Base-by-base conservation (phyloP, 805 yeast genomes). In the Starmerella apis region DNA sequence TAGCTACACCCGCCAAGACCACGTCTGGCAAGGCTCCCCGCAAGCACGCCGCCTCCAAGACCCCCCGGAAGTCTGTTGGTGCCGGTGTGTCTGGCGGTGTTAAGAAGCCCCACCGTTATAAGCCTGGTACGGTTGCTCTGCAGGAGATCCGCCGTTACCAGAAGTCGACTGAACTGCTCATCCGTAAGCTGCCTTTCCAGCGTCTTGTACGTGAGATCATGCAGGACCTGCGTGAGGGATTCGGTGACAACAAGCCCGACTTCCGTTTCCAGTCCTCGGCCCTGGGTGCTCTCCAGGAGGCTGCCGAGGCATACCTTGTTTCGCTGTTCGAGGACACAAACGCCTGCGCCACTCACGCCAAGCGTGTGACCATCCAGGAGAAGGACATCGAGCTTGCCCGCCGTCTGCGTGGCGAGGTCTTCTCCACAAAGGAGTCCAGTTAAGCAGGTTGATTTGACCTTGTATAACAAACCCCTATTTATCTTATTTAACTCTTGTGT, bases 11-110 rank as follows among this genome's bases (percentile, higher is more conserved):
- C 63, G 80, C 90, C 78, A 83, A 83, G 73, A 82, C 90, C 61
- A 83, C 92, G 61, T 87, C 90, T 74, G 94, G 94, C 72, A 83
- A 83, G 73, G 90, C 90, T 53, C 94, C 94, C 75, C 81, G 94
- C 78, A 83, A 83, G 76, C 88, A 83, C 70, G 78, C 84, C 64
- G 90, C 92, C 59, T 83, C 92, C 57, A 83, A 83, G 77, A 90
- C 88, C 59, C 92, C 94, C 61, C 79, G 92, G 75, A 83, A 83
- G 72, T 81, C 90, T 43, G 90, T 88, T 53, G 87, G 88, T 71
- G 72, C 83, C 52, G 71, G 67, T 51, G 52, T 49, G 28, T 81
- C 86, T 71, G 90, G 90, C 66, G 92, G 90, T 76, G 90, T 83
- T 67, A 83, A 83, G 82, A 83, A 83, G 75, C 87, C 88, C 59